Base-by-base conservation (phyloP, 805 yeast species). In the Saturnispora hagleri region DNA sequence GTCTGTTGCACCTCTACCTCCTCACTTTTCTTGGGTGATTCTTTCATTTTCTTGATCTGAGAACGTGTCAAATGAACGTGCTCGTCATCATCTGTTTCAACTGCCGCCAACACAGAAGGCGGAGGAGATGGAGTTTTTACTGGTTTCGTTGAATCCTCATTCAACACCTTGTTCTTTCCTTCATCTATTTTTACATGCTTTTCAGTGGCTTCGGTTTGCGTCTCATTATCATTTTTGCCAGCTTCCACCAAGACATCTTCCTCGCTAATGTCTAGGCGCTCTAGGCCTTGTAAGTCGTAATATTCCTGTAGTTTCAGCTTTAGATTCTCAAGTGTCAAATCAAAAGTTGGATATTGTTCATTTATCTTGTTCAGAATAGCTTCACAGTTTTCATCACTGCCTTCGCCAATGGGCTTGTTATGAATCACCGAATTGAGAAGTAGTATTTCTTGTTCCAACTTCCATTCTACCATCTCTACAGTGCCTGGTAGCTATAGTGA, bases 321-420 rank as follows among this genome's bases (percentile, higher is more conserved):
- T 7, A 66, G 50, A 3, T 60, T 60, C 4, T 48, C 43, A 13
- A 53, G 41, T 2, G 55, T 53, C 4, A 58, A 44, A 3, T 46
- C 46, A 8, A 50, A 34, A 10, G 51, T 58, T 4, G 60, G 56
- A 35, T 57, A 64, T 46, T 57, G 54, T 38, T 53, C 58, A 15
- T 56, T 52, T 22, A 66, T 20, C 38, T 57, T 51, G 28, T 56
- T 50, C 17, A 56, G 45, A 1, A 66, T 55, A 12, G 48, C 47
- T 5, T 51, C 46, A 15, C 52, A 57, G 18, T 55, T 53, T 12
- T 52, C 47, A 1, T 57, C 57, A 27, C 53, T 47, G 1, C 55
- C 45, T 18, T 55, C 53, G 4, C 67, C 68, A n/a, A 64, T 48
- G 20, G 69, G 70, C 47, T 63, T 63, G 49, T 65, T 57, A 41